phyloP scores from a whole-genome alignment of 441 rosid species.

The Gossypium schwendimanii region DNA sequence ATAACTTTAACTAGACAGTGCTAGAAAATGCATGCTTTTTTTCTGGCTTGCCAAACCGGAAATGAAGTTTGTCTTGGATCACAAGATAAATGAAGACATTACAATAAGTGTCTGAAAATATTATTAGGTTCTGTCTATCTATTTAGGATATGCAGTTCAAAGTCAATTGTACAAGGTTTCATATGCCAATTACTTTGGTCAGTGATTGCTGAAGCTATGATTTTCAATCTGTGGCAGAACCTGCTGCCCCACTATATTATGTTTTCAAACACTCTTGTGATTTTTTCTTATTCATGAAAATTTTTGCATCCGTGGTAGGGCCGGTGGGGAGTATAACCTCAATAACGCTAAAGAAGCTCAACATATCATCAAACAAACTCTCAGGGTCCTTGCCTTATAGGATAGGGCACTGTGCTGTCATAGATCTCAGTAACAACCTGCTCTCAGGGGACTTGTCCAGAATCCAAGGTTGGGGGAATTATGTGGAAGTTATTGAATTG shows the following conservation, averaged over 20 bases:
- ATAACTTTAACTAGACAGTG: too few species aligned
- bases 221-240: background rate
- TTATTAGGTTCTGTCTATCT: too few species aligned
- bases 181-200: background rate
- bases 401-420: constrained; percentile 46
- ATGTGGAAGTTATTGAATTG: constrained; percentile 45
- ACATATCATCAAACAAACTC: constrained; percentile 52
- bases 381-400: constrained; percentile 46
- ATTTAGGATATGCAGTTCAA: background rate
- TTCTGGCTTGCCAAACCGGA: too few species aligned
- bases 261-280: background rate
- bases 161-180: background rate
- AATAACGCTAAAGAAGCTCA: constrained; percentile 49
- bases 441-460: constrained; percentile 52
- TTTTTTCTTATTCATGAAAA: background rate
- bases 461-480: constrained; percentile 59
- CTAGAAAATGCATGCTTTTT: too few species aligned
- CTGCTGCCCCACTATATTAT: background rate
- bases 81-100: background rate
- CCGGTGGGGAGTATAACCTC: constrained; percentile 56
- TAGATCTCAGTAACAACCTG: constrained; percentile 52
- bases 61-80: background rate
- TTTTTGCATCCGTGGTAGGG: constrained; percentile 34
- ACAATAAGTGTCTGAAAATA: background rate
- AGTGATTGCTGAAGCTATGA: background rate